These are phyloP conservation scores for Telopea speciosissima DNA, from an alignment of 177 flowering plant species.

Conservation along the genomic window DNA sequence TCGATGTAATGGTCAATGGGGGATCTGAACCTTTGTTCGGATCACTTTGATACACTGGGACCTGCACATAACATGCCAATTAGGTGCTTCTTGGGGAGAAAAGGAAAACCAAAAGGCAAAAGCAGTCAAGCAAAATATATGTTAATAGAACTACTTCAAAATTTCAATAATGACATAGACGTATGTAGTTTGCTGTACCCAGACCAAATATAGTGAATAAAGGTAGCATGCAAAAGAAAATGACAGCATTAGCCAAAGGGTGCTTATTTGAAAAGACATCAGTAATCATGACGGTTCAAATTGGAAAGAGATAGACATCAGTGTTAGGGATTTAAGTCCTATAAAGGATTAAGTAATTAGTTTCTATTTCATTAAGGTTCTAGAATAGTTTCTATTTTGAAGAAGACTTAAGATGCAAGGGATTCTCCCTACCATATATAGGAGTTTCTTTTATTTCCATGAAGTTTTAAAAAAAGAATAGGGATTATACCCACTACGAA, in stretches of 20 bases:
- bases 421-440: too few relatives aligned
- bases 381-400: too few relatives aligned
- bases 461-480: not conserved
- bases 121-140: not conserved
- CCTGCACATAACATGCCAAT: conserved; percentile 31
- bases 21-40: conserved; percentile 15
- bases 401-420: too few relatives aligned
- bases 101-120: not conserved
- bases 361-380: too few relatives aligned
- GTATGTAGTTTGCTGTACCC: not conserved
- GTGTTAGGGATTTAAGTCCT: too few relatives aligned
- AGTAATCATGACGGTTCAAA: not conserved
- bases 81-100: conserved; percentile 8
- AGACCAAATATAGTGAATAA: not conserved
- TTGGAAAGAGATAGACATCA: not conserved
- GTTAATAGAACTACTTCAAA: not conserved
- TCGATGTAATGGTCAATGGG: conserved; percentile 17
- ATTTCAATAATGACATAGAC: not conserved
- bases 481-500: not conserved
- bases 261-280: not conserved
- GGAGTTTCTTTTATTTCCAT: too few relatives aligned
- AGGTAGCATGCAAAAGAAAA: not conserved
- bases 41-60: conserved; percentile 26
- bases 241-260: not conserved
- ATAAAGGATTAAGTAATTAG: too few relatives aligned